Evolutionary conservation across 495 filamentous ascomycete genomes (phyloP).

Genomic region (Saxophila tyrrhenica): DNA sequence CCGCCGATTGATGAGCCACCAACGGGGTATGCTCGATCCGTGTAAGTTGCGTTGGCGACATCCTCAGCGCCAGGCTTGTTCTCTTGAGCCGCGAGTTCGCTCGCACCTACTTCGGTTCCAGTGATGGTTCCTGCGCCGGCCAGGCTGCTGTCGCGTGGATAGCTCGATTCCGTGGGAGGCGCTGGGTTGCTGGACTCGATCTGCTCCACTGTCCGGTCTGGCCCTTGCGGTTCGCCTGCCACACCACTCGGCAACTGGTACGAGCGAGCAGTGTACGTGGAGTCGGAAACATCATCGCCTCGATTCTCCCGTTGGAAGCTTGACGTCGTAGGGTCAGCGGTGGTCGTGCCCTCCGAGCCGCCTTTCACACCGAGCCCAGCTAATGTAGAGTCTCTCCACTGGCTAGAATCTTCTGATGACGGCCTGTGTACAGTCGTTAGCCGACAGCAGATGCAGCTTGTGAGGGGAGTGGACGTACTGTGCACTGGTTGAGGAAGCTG

Average conservation of each 20-base stretch:
- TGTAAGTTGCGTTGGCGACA: neutral
- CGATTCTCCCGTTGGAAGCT: neutral
- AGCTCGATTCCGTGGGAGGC: neutral
- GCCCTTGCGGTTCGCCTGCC: neutral
- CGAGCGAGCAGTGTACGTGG: slow-evolving; percentile 3
- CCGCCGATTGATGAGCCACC: slow-evolving; percentile 11
- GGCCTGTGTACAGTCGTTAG: neutral
- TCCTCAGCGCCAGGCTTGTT: neutral
- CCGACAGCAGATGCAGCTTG: no score
- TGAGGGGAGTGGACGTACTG: neutral
- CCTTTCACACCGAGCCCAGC: neutral
- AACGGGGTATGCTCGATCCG: neutral
- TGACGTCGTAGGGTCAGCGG: neutral
- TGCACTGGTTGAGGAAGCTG: neutral
- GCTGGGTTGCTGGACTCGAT: neutral
- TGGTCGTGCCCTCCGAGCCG: no score
- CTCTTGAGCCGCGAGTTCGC: neutral
- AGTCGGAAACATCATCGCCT: neutral
- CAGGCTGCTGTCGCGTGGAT: neutral
- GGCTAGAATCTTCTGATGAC: neutral
- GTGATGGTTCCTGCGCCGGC: neutral
- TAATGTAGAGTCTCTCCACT: neutral
- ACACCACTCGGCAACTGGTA: neutral
- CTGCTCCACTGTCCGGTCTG: neutral
- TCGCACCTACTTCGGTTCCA: neutral